These are phyloP conservation scores for Globisporangium irregulare DNA, from an alignment of 352 stramenopile species.

Conservation along the genomic window DNA sequence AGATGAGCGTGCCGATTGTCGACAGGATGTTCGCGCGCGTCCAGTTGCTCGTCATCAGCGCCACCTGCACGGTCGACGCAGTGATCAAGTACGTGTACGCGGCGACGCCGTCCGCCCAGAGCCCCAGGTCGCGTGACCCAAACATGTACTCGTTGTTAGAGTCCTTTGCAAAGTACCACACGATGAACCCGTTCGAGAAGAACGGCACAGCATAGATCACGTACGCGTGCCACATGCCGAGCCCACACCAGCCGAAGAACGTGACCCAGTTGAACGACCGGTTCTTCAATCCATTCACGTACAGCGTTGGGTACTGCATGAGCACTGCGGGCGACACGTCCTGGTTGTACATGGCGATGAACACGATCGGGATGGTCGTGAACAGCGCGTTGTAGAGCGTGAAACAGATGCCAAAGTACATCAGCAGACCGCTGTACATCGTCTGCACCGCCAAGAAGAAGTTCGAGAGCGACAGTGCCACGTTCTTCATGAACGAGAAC, in stretches of 20 bases:
- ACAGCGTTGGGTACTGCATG: slow-evolving; percentile 89
- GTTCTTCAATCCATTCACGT: slow-evolving; percentile 86
- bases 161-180: slow-evolving; percentile 75
- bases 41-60: slow-evolving; percentile 89
- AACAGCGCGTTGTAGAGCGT: slow-evolving; percentile 90
- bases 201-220: slow-evolving; percentile 84
- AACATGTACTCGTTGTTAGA: slow-evolving; percentile 50
- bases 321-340: slow-evolving; percentile 85
- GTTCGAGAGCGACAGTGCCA: slow-evolving; percentile 80
- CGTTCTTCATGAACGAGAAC: slow-evolving; percentile 90
- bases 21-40: slow-evolving; percentile 67
- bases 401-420: slow-evolving; percentile 90
- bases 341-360: slow-evolving; percentile 91
- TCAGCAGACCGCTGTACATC: slow-evolving; percentile 86
- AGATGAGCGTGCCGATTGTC: slow-evolving; percentile 78
- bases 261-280: slow-evolving; percentile 88
- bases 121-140: slow-evolving; percentile 63
- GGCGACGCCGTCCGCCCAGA: slow-evolving; percentile 79
- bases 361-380: slow-evolving; percentile 86
- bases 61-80: slow-evolving; percentile 80
- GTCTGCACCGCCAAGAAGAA: slow-evolving; percentile 82
- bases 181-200: slow-evolving; percentile 79
- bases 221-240: slow-evolving; percentile 87
- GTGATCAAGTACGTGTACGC: slow-evolving; percentile 87
- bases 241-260: slow-evolving; percentile 83